phyloP scores from a whole-genome alignment of 441 rosid genomes.

The Adansonia grandidieri region DNA sequence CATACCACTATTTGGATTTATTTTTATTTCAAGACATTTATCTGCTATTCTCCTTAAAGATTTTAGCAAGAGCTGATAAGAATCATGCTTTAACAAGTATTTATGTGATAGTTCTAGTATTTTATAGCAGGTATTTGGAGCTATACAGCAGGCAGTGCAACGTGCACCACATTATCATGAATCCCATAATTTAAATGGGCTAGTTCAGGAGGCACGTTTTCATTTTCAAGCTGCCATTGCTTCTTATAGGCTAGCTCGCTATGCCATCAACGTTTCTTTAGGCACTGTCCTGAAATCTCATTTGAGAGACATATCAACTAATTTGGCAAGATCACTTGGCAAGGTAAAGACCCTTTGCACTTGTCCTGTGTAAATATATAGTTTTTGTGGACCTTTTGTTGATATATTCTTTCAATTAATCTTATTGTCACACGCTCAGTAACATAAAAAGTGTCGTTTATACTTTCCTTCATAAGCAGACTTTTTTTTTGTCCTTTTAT shows the following conservation, averaged over 20 bases:
- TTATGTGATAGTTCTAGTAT: slow-evolving; percentile 28
- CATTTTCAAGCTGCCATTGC: slow-evolving; percentile 67
- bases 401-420: slow-evolving; percentile 10
- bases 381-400: slow-evolving; percentile 28
- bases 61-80: slow-evolving; percentile 15
- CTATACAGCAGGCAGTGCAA: slow-evolving; percentile 88
- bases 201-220: slow-evolving; percentile 76
- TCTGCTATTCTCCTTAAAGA: slow-evolving; percentile 2
- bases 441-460: slow-evolving; percentile 15
- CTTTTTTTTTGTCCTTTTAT: slow-evolving; percentile 17
- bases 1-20: not conserved
- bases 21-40: not conserved
- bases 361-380: slow-evolving; percentile 2
- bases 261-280: slow-evolving; percentile 51
- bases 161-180: slow-evolving; percentile 80
- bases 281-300: slow-evolving; percentile 47
- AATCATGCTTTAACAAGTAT: slow-evolving; percentile 6
- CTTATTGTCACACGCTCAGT: not conserved
- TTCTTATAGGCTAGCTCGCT: slow-evolving; percentile 71
- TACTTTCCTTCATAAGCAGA: slow-evolving; percentile 31
- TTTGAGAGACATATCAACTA: slow-evolving; percentile 60
- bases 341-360: slow-evolving; percentile 52
- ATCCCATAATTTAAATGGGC: slow-evolving; percentile 84
- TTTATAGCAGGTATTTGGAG: slow-evolving; percentile 74
- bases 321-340: slow-evolving; percentile 83